These are phyloP conservation scores for Anthracocystis walkeri DNA, from an alignment of 1,284 basidiomycete species.

Conservation along the genomic window DNA sequence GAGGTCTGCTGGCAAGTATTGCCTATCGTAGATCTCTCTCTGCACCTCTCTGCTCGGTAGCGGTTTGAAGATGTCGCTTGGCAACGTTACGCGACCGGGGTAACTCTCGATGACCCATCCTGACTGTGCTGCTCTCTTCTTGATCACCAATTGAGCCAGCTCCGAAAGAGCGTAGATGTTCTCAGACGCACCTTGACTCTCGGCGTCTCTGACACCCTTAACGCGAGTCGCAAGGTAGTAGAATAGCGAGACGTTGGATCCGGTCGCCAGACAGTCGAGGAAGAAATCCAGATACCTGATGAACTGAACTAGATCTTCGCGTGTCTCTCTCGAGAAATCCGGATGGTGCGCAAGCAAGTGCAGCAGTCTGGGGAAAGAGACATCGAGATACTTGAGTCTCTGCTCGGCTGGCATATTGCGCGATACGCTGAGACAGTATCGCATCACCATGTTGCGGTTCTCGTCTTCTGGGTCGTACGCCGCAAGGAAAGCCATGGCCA, in stretches of 20 bases:
- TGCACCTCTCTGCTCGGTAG: constrained; percentile 61
- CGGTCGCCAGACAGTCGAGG: constrained; percentile 79
- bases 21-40: constrained; percentile 41
- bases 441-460: constrained; percentile 51
- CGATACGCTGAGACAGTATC: constrained; percentile 30
- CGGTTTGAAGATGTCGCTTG: constrained; percentile 79
- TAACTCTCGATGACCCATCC: constrained; percentile 84
- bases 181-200: constrained; percentile 67
- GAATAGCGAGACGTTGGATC: constrained; percentile 84
- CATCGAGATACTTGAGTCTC: constrained; percentile 74
- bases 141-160: constrained; percentile 87
- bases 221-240: constrained; percentile 84
- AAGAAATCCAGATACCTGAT: constrained; percentile 84
- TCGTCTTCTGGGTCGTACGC: constrained; percentile 87
- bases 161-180: constrained; percentile 90
- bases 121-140: constrained; percentile 76
- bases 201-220: constrained; percentile 85
- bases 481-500: constrained; percentile 86
- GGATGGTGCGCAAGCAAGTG: constrained; percentile 93
- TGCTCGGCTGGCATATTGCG: constrained; percentile 26
- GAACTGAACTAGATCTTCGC: constrained; percentile 75
- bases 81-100: constrained; percentile 83
- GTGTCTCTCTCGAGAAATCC: constrained; percentile 82
- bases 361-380: constrained; percentile 84
- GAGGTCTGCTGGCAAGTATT: constrained; percentile 36